phyloP scores from a whole-genome alignment of 371 early-diverging fungal genomes.

The Mucor mucedo region DNA sequence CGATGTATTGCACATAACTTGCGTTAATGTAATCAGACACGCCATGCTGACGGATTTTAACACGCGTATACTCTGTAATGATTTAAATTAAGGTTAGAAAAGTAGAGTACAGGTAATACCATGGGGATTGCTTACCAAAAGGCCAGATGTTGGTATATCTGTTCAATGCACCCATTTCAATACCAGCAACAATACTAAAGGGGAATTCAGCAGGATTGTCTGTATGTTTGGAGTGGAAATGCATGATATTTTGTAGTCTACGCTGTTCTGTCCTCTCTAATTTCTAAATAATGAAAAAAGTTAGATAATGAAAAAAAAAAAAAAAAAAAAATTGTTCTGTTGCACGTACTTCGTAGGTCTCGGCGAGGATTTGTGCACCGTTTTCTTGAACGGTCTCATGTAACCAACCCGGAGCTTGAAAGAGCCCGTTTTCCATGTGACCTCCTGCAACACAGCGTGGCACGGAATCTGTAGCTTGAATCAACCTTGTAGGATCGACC shows the following conservation, averaged over 20 bases:
- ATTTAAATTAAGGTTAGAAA: conserved; percentile 9
- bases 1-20: conserved; percentile 47
- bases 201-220: conserved; percentile 48
- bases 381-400: conserved; percentile 28
- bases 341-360: conserved; percentile 55
- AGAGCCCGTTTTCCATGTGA: conserved; percentile 15
- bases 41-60: conserved; percentile 41
- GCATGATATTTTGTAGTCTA: conserved; percentile 68
- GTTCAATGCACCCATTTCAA: conserved; percentile 72
- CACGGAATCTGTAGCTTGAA: conserved; percentile 1
- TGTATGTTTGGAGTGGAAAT: conserved; percentile 55
- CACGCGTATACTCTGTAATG: conserved; percentile 60
- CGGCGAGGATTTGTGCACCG: conserved; percentile 44
- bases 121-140: conserved; percentile 51
- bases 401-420: conserved; percentile 41
- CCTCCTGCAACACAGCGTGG: conserved; percentile 34
- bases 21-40: conserved; percentile 87
- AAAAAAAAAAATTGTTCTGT: conserved; percentile 39
- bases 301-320: not conserved
- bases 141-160: conserved; percentile 84
- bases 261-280: conserved; percentile 64
- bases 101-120: conserved; percentile 4
- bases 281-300: conserved; percentile 38
- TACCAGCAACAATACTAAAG: conserved; percentile 66
- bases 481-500: conserved; percentile 20